A percentile compares a stretch with the other conserved stretches of the same genome.
phyloP scores from a whole-genome alignment of 2,329 filamentous ascomycete species.

The Penicillium rolfsii region DNA sequence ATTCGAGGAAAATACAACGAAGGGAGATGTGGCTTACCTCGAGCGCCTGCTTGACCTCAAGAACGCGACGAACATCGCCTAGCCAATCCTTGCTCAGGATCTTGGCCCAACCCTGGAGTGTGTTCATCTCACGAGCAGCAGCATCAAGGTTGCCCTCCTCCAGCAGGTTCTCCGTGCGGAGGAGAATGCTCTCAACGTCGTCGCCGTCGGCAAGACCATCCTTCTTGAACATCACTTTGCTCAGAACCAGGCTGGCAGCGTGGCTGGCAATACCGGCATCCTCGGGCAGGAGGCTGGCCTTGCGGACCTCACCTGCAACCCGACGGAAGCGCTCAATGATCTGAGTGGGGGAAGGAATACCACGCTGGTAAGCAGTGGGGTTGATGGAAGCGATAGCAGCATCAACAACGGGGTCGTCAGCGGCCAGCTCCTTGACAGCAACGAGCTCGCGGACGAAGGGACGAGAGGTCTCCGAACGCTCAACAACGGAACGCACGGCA shows the following conservation, averaged over 20 bases:
- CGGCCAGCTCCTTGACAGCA: conserved; percentile 88
- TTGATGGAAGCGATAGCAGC: conserved; percentile 97
- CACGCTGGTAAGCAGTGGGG: conserved; percentile 88
- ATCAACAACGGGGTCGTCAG: conserved; percentile 81
- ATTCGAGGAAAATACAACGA: neutral
- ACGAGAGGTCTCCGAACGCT: conserved; percentile 71
- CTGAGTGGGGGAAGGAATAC: conserved; percentile 79
- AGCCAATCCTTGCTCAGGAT: conserved; percentile 94
- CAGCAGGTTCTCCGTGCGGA: conserved; percentile 82
- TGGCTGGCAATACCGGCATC: conserved; percentile 94
- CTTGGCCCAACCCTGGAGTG: conserved; percentile 90
- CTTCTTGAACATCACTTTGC: conserved; percentile 97
- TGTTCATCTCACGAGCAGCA: conserved; percentile 94
- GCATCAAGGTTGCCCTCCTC: conserved; percentile 92
- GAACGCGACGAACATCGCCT: conserved; percentile 81
- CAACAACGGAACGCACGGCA: conserved; percentile 81
- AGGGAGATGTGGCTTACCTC: conserved; percentile 67
- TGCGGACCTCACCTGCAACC: conserved; percentile 88
- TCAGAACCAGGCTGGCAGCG: conserved; percentile 84
- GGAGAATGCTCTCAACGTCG: conserved; percentile 92
- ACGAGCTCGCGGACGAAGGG: conserved; percentile 93
- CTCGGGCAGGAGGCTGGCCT: conserved; percentile 88
- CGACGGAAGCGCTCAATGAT: conserved; percentile 95
- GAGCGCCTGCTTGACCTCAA: conserved; percentile 94
- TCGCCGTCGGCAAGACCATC: conserved; percentile 78